These are phyloP conservation scores for Pelargonium australe DNA, from an alignment of 441 rosid species.

Conservation along the genomic window DNA sequence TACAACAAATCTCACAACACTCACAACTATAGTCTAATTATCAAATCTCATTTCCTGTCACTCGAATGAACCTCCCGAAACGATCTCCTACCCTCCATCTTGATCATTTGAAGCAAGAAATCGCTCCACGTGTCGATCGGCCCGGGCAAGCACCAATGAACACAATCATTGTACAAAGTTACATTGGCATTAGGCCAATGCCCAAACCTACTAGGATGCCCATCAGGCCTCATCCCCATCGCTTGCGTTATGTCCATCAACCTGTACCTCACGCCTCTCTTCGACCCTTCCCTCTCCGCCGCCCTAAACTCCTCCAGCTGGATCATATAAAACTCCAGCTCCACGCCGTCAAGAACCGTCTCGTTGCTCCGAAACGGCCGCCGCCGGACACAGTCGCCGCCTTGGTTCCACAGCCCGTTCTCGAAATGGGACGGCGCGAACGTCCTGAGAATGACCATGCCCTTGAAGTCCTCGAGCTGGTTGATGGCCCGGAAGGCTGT, in stretches of 20 bases:
- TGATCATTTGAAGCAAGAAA: conserved; percentile 57
- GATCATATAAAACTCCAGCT: conserved; percentile 43
- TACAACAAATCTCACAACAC: no score
- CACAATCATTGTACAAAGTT: conserved; percentile 49
- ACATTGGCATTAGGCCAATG: conserved; percentile 44
- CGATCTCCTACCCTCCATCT: conserved; percentile 45
- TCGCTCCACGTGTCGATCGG: conserved; percentile 55
- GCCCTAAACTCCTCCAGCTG: conserved; percentile 58
- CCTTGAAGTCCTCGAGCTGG: conserved; percentile 33
- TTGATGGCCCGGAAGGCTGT: conserved; percentile 44
- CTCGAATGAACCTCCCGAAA: conserved; percentile 18
- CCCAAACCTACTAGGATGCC: conserved; percentile 55
- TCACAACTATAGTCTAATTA: no score
- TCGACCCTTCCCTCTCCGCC: conserved; percentile 43
- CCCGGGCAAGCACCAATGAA: conserved; percentile 71
- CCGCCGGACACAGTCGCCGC: conserved; percentile 46
- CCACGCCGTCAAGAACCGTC: conserved; percentile 31
- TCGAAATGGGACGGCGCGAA: conserved; percentile 54
- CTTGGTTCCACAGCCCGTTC: conserved; percentile 53
- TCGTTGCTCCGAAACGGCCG: conserved; percentile 34
- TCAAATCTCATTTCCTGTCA: conserved; percentile 31
- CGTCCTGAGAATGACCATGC: conserved; percentile 42
- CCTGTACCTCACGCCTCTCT: conserved; percentile 38
- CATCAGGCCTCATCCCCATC: conserved; percentile 48
- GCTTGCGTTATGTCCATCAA: conserved; percentile 47